Percentiles rank a stretch among this genome's conserved stretches.
These are phyloP conservation scores for Coniferiporia sulphurascens DNA, from an alignment of 1,284 basidiomycete genomes.

Conservation along the genomic window DNA sequence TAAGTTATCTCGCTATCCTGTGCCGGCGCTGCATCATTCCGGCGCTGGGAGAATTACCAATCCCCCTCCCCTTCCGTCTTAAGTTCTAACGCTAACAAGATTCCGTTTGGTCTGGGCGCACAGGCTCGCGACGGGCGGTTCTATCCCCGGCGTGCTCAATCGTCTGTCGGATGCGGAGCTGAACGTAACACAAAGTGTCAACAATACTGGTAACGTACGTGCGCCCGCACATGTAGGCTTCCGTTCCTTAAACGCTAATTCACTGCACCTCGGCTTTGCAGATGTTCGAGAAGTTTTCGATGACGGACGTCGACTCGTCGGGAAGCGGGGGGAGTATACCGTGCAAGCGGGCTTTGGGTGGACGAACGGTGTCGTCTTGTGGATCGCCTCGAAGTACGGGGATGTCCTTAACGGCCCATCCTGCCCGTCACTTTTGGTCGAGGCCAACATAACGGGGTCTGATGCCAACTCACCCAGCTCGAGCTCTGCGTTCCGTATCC, in stretches of 20 bases:
- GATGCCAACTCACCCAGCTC: neutral
- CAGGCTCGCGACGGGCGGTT: constrained; percentile 78
- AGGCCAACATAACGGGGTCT: constrained; percentile 3
- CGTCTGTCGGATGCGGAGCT: constrained; percentile 67
- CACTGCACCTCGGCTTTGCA: constrained; percentile 27
- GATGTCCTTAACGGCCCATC: constrained; percentile 38
- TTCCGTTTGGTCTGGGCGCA: neutral
- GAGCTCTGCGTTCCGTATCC: constrained; percentile 9
- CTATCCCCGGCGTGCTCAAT: constrained; percentile 63
- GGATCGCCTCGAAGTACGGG: constrained; percentile 72
- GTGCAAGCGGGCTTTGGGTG: constrained; percentile 86
- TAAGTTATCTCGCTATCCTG: constrained; percentile 29
- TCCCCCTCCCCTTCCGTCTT: neutral
- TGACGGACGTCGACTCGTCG: constrained; percentile 74
- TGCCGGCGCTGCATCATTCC: neutral
- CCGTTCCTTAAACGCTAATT: constrained; percentile 13
- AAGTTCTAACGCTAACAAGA: neutral
- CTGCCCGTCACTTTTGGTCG: constrained; percentile 52
- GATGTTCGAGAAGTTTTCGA: constrained; percentile 91
- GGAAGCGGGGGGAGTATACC: constrained; percentile 85
- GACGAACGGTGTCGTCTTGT: constrained; percentile 84
- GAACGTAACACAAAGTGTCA: constrained; percentile 65
- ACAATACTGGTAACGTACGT: constrained; percentile 68
- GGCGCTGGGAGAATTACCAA: neutral
- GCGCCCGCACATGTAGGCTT: constrained; percentile 17